Evolutionary conservation across 371 early-diverging fungal genomes (phyloP).

Genomic region (Rhizomucor pusillus): DNA sequence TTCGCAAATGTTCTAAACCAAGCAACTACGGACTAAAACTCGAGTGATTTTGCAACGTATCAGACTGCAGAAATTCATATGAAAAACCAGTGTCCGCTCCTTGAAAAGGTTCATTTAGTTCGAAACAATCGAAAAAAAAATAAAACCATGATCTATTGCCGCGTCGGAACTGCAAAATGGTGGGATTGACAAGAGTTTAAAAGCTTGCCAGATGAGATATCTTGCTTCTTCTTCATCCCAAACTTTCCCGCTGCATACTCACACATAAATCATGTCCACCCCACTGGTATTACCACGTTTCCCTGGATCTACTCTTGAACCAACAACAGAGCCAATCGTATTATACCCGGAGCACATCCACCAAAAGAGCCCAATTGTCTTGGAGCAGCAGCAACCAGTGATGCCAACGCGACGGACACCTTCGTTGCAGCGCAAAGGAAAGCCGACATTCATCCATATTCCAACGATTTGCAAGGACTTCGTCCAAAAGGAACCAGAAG

Average conservation of each 20-base stretch:
- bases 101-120: too few relatives aligned
- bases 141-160: too few relatives aligned
- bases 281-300: constrained; percentile 17
- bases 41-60: too few relatives aligned
- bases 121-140: too few relatives aligned
- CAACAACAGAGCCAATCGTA: constrained; percentile 18
- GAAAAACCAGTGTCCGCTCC: too few relatives aligned
- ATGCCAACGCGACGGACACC: constrained; percentile 5
- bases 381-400: neutral
- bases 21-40: too few relatives aligned
- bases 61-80: too few relatives aligned
- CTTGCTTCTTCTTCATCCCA: too few relatives aligned
- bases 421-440: constrained; percentile 16
- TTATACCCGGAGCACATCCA: constrained; percentile 14
- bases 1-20: too few relatives aligned
- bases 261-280: constrained; percentile 1
- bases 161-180: too few relatives aligned
- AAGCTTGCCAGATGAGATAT: too few relatives aligned
- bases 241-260: constrained; percentile 6
- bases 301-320: constrained; percentile 25
- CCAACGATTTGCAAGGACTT: constrained; percentile 8
- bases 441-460: constrained; percentile 18
- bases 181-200: too few relatives aligned
- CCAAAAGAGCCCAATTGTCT: constrained; percentile 7
- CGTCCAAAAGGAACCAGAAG: constrained; percentile 2